These are phyloP conservation scores for Dissophora ornata DNA, from an alignment of 192 early-diverging fungal species.

Conservation along the genomic window DNA sequence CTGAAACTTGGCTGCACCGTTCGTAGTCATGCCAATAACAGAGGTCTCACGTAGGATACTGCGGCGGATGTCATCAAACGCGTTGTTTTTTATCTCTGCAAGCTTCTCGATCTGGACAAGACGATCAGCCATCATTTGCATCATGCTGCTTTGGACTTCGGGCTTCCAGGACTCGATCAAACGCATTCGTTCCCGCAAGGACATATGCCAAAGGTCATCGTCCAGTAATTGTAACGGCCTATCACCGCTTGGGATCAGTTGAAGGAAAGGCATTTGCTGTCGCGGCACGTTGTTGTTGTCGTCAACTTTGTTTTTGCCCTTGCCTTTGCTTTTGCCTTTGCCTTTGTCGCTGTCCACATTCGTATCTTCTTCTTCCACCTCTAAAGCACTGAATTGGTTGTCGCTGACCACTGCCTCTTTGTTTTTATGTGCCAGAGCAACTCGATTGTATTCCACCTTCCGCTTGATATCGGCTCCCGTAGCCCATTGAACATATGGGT, in stretches of 20 bases:
- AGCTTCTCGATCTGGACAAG: constrained; percentile 16
- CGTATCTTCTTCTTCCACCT: too few relatives aligned
- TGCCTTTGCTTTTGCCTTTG: too few relatives aligned
- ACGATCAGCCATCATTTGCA: constrained; percentile 21
- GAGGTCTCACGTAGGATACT: constrained; percentile 40
- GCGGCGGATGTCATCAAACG: constrained; percentile 47
- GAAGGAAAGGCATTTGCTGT: neutral
- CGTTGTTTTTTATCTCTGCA: constrained; percentile 15
- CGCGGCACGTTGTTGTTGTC: too few relatives aligned
- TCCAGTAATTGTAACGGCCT: constrained; percentile 1
- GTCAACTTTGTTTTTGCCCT: too few relatives aligned
- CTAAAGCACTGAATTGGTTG: too few relatives aligned
- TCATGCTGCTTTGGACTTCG: constrained; percentile 27
- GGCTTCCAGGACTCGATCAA: constrained; percentile 56
- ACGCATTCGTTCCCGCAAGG: constrained; percentile 48
- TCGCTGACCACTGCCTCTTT: too few relatives aligned
- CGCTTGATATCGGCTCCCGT: too few relatives aligned
- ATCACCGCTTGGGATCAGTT: constrained; percentile 9
- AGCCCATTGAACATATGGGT: too few relatives aligned
- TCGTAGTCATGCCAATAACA: constrained; percentile 71
- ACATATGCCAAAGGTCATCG: constrained; percentile 64
- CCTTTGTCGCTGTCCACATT: too few relatives aligned
- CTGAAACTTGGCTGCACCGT: constrained; percentile 66
- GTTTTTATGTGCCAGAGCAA: too few relatives aligned
- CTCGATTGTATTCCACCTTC: too few relatives aligned